Base-by-base conservation (phyloP, 257 asterid species). In the Primulina eburnea region DNA sequence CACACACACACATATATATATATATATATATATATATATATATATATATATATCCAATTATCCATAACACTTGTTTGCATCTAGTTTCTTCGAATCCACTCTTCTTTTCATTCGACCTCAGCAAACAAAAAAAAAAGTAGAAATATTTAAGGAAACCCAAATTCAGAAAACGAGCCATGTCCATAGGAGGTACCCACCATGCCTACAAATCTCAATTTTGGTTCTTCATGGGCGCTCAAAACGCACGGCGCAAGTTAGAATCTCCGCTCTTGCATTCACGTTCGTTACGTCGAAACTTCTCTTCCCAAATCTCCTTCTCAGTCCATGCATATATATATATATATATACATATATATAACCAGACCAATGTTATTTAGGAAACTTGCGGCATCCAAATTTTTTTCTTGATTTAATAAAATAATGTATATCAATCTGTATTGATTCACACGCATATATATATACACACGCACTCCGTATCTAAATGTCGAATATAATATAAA, bases 231-330 rank as follows among this genome's bases (percentile, higher is more conserved):
- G 4, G 58, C 28, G 30, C 76, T 53, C 65, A 70, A 63, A 71
- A 60, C 80, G 21, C 68, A 35, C 52, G 62, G 75, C 72, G 81
- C 34, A 79, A 81, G 70, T 72, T 82, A 73, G 74, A 74, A 70
- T 52, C 57, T 32, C 20, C 68, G 62, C 50, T 57, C 69, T 71
- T 32, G 60, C 60, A 26, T 52, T 70, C 64, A 28, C 79, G 65
- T 69, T 70, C 80, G 68, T 40, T 20, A 60, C 69, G 82, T 78
- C 78, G 73, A 74, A 29, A 68, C 71, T 73, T 71, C 73, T 20
- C 76, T 40, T 66, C 77, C 76, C 72, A 33, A 26, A 17, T 14
- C 70, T 65, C 33, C 30, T 55, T 62, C 72, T 63, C 79, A 30
- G 29, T 62, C 71, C 72, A 74, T 80, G 85, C 81, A 75, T 82